Base-by-base conservation (phyloP, 2,329 filamentous ascomycete genomes). In the Penicillium sp. region DNA sequence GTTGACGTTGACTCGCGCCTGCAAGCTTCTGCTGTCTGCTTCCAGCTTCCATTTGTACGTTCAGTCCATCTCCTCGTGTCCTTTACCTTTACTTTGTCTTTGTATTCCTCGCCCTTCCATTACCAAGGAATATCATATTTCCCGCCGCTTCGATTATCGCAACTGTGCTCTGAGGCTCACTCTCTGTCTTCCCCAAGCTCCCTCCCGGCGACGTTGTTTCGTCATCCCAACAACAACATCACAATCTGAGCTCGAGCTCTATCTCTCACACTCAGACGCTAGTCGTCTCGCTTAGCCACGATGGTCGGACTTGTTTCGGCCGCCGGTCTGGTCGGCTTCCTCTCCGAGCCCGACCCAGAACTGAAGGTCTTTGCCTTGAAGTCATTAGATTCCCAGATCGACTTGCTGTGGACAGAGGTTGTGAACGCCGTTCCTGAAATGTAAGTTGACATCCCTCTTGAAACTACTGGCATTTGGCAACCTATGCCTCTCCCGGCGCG, bases 251-350 rank as follows among this genome's bases (percentile, higher is more conserved):
- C 37, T 43, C 39, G 28, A 51, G 39, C 38, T 44, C 33, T 17
- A 39, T 39, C 33, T 31, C 44, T 4, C 31, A 37, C 34, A 36
- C 36, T 21, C 41, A 36, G 35, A 42, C 44, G 19, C 40, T 43
- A 39, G 42, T 41, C 43, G 30, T 43, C 35, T 48, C 29, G 23
- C 35, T 47, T 39, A 43, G 45, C 41, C 53, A 74, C 60, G 45
- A 98, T 97, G 93, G 87, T 93, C 65, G 88, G 87, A 66, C 80
- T 97, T 65, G 87, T 90, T 62, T 96, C 91, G 57, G 93, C 93
- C 54, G 91, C 87, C 54, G 93, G 93, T 68, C 83, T 98, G 44
- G 81, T 98, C 64, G 91, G 89, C 73, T 96, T 96, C 69, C 80
- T 98, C 49, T 86, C 88, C 54, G 93, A 98, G 65, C 89, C 94